Evolutionary conservation across 129 eudicot genomes (phyloP).

Genomic region (Oenanthe sinensis): DNA sequence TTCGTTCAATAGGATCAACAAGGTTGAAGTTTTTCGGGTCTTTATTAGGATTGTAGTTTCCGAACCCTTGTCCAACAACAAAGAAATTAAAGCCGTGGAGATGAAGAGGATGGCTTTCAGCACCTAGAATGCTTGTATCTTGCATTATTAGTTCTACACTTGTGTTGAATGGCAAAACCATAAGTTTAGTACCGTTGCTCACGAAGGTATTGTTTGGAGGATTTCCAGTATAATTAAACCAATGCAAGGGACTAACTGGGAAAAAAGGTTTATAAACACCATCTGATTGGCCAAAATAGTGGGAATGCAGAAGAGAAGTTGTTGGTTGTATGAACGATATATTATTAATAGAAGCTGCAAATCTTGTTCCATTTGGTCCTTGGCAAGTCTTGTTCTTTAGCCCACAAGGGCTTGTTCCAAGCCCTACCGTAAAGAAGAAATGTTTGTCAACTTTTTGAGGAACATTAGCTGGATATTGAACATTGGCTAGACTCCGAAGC

Average conservation of each 20-base stretch:
- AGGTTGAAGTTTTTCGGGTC: not conserved
- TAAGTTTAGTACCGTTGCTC: not conserved
- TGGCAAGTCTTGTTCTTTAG: not conserved
- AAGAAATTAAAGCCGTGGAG: not conserved
- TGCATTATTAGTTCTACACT: not conserved
- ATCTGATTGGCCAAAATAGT: not conserved
- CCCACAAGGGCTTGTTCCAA: constrained; percentile 1
- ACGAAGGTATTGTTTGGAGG: not conserved
- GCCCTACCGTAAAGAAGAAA: not conserved
- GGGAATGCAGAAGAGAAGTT: not conserved
- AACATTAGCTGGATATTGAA: not conserved
- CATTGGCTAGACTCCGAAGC: not conserved
- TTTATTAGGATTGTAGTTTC: not conserved
- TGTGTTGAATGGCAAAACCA: constrained; percentile 1
- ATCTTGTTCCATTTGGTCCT: constrained; percentile 1
- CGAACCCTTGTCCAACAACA: not conserved
- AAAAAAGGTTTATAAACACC: not conserved
- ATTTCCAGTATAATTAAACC: not conserved
- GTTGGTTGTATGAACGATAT: not conserved
- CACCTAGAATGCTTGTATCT: constrained; percentile 1
- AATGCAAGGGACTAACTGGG: not conserved
- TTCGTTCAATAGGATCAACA: not conserved
- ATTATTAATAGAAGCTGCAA: not conserved
- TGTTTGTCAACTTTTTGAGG: not conserved
- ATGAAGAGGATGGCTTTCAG: not conserved